Percentiles rank a stretch among this genome's conserved stretches.
Conservation (phyloP, 352 stramenopile genomes). For the Phytophthora pistaciae region DNA sequence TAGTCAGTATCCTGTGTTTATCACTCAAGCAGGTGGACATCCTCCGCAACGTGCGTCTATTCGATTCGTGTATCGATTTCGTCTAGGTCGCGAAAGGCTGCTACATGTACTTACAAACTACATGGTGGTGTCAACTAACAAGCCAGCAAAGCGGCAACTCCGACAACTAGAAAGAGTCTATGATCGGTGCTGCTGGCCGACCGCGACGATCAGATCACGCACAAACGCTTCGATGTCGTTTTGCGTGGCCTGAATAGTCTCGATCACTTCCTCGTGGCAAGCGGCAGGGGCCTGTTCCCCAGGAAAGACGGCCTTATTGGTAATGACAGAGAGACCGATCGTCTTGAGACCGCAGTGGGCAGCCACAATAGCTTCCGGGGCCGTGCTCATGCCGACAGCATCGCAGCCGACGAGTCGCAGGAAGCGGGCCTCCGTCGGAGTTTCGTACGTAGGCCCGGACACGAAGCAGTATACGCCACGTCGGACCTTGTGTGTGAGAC, state of each 20-base stretch:
- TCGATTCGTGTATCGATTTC: background rate
- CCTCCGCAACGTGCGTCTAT: background rate
- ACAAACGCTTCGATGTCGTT: constrained; percentile 27
- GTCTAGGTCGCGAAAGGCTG: background rate
- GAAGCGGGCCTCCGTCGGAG: constrained; percentile 92
- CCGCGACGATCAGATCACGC: constrained; percentile 14
- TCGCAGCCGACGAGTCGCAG: constrained; percentile 91
- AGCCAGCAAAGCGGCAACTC: constrained; percentile 2
- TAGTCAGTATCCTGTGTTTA: background rate
- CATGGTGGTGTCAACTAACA: background rate
- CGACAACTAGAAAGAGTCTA: background rate
- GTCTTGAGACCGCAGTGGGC: constrained; percentile 95
- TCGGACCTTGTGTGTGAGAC: constrained; percentile 81
- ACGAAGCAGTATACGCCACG: constrained; percentile 96
- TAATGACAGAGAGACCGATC: constrained; percentile 95
- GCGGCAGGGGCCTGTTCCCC: constrained; percentile 76
- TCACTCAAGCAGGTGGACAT: background rate
- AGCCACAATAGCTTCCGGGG: constrained; percentile 96
- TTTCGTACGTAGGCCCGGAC: constrained; percentile 96
- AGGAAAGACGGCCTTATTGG: constrained; percentile 90
- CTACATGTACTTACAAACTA: too few relatives aligned
- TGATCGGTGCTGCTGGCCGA: constrained; percentile 5
- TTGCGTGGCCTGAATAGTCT: constrained; percentile 71
- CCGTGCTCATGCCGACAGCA: constrained; percentile 95
- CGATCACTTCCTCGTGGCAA: constrained; percentile 94